Base-by-base conservation (phyloP, 306 rosid genomes). In the Rosa multiflora region DNA sequence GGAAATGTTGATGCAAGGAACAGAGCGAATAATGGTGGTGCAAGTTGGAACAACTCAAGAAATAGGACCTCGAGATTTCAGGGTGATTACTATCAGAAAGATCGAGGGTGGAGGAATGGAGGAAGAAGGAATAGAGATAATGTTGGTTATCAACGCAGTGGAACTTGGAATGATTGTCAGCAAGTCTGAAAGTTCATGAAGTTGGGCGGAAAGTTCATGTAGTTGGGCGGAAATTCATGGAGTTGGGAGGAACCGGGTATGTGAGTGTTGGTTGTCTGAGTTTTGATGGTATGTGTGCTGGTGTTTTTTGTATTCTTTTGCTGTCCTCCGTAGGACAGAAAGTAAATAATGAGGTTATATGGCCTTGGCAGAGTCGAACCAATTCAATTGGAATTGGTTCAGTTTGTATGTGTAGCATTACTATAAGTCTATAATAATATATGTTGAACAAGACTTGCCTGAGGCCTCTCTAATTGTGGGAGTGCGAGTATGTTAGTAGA, bases 41-140 rank as follows among this genome's bases (percentile, higher is more conserved):
- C 72, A 2, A 21, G 53, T 47, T 46, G 51, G 82, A 26, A 76
- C 32, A 64, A 67, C 69, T 20, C 94, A 10, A 80, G 92, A 79
- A 79, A 82, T 40, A 86, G 75, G 70, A 76, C 80, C 62, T 29
- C 77, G 17, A 84, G 84, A 68, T 82, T 82, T 77, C 81, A 81
- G 10, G 87, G 87, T 23, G 77, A 88, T 48, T 82, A 82, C 37
- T 42, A 80, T 81, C 86, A 82, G 73, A 59, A 73, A 81, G 81
- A 78, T 44, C 77, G 77, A 44, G 94, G 89, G 39, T 79, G 91
- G 87, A 82, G 86, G 74, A 47, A 66, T 9, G 79, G 85, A 74
- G 94, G 92, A 82, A 86, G 89, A 68, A 84, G 83, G 81, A 80
- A 77, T 76, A 78, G 76, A 52, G 88, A 47, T 13, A 79, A 79